Base-by-base conservation (phyloP, 1,284 basidiomycete genomes). In the Rhodofomes roseus region DNA sequence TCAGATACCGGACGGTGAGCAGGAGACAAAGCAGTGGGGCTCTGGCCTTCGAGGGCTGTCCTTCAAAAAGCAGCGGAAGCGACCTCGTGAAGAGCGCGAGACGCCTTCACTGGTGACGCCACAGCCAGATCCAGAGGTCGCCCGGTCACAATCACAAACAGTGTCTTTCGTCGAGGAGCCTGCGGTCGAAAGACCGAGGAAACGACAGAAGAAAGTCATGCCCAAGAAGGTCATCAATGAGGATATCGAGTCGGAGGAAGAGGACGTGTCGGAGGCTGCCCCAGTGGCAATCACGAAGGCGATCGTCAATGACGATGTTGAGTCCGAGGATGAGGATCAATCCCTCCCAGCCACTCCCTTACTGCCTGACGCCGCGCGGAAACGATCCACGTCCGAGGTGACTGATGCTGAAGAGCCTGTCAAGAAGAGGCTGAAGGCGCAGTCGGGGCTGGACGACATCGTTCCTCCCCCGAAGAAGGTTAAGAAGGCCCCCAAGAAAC, bases 61-160 rank as follows among this genome's bases (percentile, higher is more conserved):
- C 56, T 89, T 90, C 71, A 85, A 83, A 72, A 88, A 85, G 73
- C 80, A 81, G 68, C 79, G 76, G 58, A 83, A 82, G 69, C 76
- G 79, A 55, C 67, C 68, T 57, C 67, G 76, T 36, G 72, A 75
- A 48, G 74, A 74, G 52, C 66, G 68, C 51, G 68, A 70, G 56
- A 73, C 64, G 54, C 16, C 51, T 16, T 7, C 31, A 5, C 36
- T 55, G 11, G 12, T 31, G 22, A 23, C 43, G 1, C 27, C 34
- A 2, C 34, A 22, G 18, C 18, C 23, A 6, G 14, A 34, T 16
- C 36, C 37, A 8, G 56, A 58, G 18, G 29, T 11, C 20, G 20
- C 23, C 37, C 58, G 55, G 18, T 20, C 18, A 23, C 59, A 56
- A 14, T 20, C 18, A 23, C 50, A 34, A 2, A 14, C 9, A 8